Conservation (phyloP, 352 stramenopile genomes). For the Pythium dissimile region DNA sequence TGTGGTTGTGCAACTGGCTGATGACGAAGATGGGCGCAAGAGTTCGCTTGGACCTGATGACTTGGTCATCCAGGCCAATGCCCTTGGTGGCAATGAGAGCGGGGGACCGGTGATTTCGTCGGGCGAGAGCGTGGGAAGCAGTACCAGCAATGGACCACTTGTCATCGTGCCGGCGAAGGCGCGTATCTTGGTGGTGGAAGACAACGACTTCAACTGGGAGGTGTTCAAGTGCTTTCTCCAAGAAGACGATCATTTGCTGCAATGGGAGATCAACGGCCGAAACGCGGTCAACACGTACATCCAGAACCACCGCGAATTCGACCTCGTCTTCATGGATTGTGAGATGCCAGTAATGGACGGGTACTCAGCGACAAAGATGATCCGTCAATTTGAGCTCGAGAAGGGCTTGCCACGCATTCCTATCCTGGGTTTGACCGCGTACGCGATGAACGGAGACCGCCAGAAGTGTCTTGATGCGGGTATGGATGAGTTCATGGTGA, state of each 20-base stretch:
- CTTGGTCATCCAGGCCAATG: conserved; percentile 27
- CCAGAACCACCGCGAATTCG: conserved; percentile 70
- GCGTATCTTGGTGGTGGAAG: conserved; percentile 80
- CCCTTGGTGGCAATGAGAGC: conserved; percentile 16
- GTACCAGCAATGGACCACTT: conserved; percentile 13
- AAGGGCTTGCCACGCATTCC: conserved; percentile 67
- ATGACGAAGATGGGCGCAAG: conserved; percentile 41
- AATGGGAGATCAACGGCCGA: conserved; percentile 78
- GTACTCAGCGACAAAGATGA: conserved; percentile 67
- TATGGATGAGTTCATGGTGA: conserved; percentile 88
- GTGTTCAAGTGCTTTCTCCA: conserved; percentile 85
- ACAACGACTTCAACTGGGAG: conserved; percentile 91
- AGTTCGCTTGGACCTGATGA: conserved; percentile 50
- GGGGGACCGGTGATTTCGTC: conserved; percentile 35
- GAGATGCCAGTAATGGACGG: conserved; percentile 88
- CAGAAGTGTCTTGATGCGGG: conserved; percentile 80
- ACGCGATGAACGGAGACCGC: conserved; percentile 80
- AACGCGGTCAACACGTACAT: conserved; percentile 70
- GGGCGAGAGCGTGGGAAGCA: conserved; percentile 40
- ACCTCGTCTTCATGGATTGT: conserved; percentile 84
- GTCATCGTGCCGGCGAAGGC: conserved; percentile 54
- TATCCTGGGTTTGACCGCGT: conserved; percentile 81
- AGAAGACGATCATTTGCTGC: conserved; percentile 75
- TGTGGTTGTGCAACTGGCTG: conserved; percentile 52
- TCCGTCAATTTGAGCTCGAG: conserved; percentile 66